A percentile compares a stretch with the other conserved stretches of the same genome.
Conservation (phyloP, 2,329 filamentous ascomycete genomes). For the Aspergillus sojae region DNA sequence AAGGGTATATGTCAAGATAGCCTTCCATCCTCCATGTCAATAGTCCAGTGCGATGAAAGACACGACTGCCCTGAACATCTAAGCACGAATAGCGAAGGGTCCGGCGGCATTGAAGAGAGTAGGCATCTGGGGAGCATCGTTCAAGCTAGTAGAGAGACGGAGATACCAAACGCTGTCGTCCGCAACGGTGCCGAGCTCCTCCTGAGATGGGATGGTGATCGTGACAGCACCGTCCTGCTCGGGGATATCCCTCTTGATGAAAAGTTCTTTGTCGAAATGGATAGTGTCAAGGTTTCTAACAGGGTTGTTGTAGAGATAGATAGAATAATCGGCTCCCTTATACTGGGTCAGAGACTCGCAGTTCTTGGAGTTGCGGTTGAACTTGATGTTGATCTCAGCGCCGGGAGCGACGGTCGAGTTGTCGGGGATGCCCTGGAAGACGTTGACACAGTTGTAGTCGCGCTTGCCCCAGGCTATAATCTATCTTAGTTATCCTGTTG, state of each 20-base stretch:
- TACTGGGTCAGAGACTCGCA: conserved; percentile 27
- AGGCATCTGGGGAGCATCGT: conserved; percentile 35
- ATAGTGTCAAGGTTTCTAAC: conserved; percentile 26
- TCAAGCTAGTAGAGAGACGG: conserved; percentile 26
- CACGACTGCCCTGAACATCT: background rate
- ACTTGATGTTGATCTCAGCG: conserved; percentile 27
- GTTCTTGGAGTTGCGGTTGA: conserved; percentile 31
- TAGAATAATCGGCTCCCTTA: conserved; percentile 26
- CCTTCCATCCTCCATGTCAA: background rate
- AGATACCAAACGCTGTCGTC: conserved; percentile 35
- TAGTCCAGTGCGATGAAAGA: background rate
- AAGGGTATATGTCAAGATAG: background rate
- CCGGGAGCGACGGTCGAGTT: conserved; percentile 31
- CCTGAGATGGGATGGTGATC: conserved; percentile 26
- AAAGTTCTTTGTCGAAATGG: conserved; percentile 23
- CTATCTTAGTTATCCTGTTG: background rate
- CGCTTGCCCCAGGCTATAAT: conserved; percentile 37
- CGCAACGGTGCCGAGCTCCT: conserved; percentile 26
- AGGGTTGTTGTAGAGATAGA: conserved; percentile 37
- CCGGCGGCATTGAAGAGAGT: conserved; percentile 31
- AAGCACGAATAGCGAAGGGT: conserved; percentile 28
- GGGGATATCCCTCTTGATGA: conserved; percentile 23
- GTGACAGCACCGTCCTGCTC: conserved; percentile 22
- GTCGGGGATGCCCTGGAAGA: conserved; percentile 36
- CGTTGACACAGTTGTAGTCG: conserved; percentile 36